These are phyloP conservation scores for Aspergillus eucalypticola DNA, from an alignment of 2,329 filamentous ascomycete genomes.

Conservation along the genomic window DNA sequence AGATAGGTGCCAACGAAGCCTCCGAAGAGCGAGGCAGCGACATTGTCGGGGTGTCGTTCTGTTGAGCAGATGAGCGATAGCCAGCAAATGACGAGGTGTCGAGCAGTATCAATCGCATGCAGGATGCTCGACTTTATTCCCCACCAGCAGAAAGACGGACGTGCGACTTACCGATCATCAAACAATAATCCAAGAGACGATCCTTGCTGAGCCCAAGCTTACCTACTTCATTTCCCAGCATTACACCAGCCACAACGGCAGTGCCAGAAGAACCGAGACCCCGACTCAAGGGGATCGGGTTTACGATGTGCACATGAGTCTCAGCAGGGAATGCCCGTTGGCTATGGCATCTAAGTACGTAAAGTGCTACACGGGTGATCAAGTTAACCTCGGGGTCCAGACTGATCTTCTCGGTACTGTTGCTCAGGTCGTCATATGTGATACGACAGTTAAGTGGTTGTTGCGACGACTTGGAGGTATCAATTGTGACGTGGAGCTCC, in stretches of 20 bases:
- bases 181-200: conserved; percentile 87
- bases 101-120: conserved; percentile 4
- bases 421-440: conserved; percentile 83
- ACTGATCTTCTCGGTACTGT: conserved; percentile 70
- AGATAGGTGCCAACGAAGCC: conserved; percentile 97
- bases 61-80: conserved; percentile 19
- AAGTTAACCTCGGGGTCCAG: conserved; percentile 85
- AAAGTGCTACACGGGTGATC: conserved; percentile 89
- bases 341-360: conserved; percentile 89
- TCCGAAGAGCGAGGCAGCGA: conserved; percentile 91
- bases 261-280: conserved; percentile 94
- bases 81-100: neutral
- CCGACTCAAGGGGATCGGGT: conserved; percentile 89
- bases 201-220: conserved; percentile 74
- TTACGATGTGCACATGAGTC: conserved; percentile 92
- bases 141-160: neutral
- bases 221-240: conserved; percentile 86
- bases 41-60: conserved; percentile 87
- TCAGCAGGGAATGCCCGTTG: conserved; percentile 79
- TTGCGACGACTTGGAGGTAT: conserved; percentile 51
- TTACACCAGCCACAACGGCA: conserved; percentile 92
- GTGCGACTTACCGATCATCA: conserved; percentile 79
- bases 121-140: neutral
- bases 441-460: conserved; percentile 69
- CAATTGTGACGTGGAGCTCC: conserved; percentile 79